phyloP scores from a whole-genome alignment of 2,329 filamentous ascomycete species.

The Trichoderma harzianum region DNA sequence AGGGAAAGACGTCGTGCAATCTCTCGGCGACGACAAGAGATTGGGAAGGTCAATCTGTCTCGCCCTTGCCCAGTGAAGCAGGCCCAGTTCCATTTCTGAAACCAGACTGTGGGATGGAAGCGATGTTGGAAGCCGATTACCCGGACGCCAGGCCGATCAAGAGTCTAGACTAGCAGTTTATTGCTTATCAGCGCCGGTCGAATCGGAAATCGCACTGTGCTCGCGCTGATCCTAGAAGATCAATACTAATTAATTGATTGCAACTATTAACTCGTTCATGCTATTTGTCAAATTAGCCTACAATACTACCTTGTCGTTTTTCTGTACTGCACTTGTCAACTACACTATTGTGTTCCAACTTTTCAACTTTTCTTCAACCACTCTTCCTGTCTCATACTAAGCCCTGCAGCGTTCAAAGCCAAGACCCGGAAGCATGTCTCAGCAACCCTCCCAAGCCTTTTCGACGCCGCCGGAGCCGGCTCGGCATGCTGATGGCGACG shows the following conservation, averaged over 20 bases:
- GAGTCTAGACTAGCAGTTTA: slow-evolving; percentile 14
- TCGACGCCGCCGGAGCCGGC: slow-evolving; percentile 23
- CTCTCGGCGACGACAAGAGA: background rate
- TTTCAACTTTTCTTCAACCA: background rate
- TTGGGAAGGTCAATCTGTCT: slow-evolving; percentile 6
- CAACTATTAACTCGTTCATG: background rate
- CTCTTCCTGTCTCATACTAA: background rate
- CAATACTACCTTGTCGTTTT: background rate
- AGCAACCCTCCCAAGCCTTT: background rate
- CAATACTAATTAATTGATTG: background rate
- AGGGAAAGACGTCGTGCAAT: background rate
- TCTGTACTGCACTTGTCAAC: background rate
- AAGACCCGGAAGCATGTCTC: slow-evolving; percentile 5
- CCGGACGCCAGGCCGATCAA: slow-evolving; percentile 12
- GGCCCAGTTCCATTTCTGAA: slow-evolving; percentile 11
- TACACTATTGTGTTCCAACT: too few species aligned
- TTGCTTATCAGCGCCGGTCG: slow-evolving; percentile 4
- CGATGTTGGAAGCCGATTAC: slow-evolving; percentile 16
- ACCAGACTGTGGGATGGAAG: slow-evolving; percentile 12
- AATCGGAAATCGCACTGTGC: background rate
- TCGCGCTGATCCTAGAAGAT: background rate
- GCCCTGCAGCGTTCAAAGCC: slow-evolving; percentile 7
- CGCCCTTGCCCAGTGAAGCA: slow-evolving; percentile 5
- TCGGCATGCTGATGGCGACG: slow-evolving; percentile 22
- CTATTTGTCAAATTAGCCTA: background rate